These are phyloP conservation scores for Canna indica DNA, from an alignment of 176 grass and related monocot species.

Conservation along the genomic window DNA sequence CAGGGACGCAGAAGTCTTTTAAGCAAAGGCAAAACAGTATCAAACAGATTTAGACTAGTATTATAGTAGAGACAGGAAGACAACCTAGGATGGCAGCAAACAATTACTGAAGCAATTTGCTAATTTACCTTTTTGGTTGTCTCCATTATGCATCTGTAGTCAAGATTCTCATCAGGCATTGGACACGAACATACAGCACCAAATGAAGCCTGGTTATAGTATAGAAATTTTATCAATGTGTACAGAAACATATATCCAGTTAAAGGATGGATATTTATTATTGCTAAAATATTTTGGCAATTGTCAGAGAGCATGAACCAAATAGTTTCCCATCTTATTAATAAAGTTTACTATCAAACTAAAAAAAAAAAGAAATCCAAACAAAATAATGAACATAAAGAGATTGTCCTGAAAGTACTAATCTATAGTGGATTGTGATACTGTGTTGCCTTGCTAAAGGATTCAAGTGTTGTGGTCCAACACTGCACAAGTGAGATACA, in stretches of 20 bases:
- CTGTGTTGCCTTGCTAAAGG: too few species aligned
- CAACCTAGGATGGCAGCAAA: background rate
- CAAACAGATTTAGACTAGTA: too few species aligned
- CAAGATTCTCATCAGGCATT: conserved; percentile 73
- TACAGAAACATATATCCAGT: background rate
- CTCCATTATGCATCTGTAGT: conserved; percentile 60
- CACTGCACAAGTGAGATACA: too few species aligned
- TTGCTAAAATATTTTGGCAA: background rate
- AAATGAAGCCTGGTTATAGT: conserved; percentile 47
- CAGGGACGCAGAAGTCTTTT: too few species aligned
- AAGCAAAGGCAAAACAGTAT: too few species aligned
- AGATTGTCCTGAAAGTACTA: too few species aligned
- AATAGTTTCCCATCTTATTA: background rate
- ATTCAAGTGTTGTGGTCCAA: too few species aligned
- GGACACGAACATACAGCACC: conserved; percentile 44
- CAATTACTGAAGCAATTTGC: conserved; percentile 4
- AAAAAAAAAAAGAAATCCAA: too few species aligned
- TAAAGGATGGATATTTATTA: background rate
- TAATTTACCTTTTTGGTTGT: conserved; percentile 63
- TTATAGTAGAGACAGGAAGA: background rate
- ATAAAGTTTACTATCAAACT: too few species aligned
- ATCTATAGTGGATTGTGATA: too few species aligned
- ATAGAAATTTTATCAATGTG: conserved; percentile 7
- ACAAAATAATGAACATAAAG: too few species aligned
- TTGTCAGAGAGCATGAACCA: background rate